Evolutionary conservation across 1,284 basidiomycete species (phyloP), one percentile per base, ranked within the genome.

Genomic region (Takashimella koratensis): DNA sequence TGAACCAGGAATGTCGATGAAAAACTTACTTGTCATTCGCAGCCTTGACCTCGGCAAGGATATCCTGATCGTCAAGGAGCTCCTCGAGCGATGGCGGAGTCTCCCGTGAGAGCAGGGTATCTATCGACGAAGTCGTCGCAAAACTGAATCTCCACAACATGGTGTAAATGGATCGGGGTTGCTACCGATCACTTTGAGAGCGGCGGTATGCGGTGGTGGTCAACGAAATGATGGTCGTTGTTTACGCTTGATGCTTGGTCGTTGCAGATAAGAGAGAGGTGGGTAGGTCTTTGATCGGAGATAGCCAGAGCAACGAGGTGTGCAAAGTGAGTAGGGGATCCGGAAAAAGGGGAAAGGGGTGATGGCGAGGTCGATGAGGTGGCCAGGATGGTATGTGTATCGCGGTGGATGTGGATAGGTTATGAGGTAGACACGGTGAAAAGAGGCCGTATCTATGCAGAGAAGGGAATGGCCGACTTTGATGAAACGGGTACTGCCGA

Each of bases 41-140:
- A 3, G 88, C 82, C 77, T 98, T 98, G 82, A 91, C 93, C 75
- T 98, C 94, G 74, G 91, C 89, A 49, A 98, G 79, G 51, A 97
- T 80, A 74, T 97, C 93, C 71, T 91, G 88, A 77, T 97, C 91
- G 78, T 96, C 92, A 53, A 98, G 80, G 54, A 98, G 85, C 47
- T 91, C 87, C 76, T 97, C 93, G 47, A 97, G 81, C 40, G 84
- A 64, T 11, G 75, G 75, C 10, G 75, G 71, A 4, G 66, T 65
- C 55, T 73, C 72, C 26, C 76, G 54, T 24, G 66, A 63, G 40
- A 76, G 59, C 3, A 76, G 59, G 5, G 65, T 60, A 48, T 77
- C 76, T 41, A 77, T 60, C 43, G 68, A 70, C 52, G 74, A 74
- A 13, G 68, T 70, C 36, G 65, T 62, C 52, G 68, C 65, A 56